phyloP scores from a whole-genome alignment of 176 grass and related monocot genomes.

The Raddia guianensis region DNA sequence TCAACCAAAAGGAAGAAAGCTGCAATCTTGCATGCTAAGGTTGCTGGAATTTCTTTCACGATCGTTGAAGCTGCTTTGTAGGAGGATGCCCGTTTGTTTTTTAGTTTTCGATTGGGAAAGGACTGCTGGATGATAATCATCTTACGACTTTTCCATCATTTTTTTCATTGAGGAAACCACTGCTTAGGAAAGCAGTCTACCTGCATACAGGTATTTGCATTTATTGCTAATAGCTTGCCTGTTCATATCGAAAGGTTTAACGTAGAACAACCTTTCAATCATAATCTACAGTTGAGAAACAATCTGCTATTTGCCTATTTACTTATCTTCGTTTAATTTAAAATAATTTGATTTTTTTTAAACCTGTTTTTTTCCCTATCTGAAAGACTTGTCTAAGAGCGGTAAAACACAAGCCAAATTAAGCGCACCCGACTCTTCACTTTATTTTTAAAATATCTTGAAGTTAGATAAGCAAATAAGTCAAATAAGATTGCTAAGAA shows the following conservation, averaged over 20 bases:
- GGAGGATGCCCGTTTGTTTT: not conserved
- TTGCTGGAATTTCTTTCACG: constrained; percentile 24
- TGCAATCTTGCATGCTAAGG: constrained; percentile 33
- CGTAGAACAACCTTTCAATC: not conserved
- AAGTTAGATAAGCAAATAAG: no score
- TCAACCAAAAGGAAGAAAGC: constrained; percentile 27
- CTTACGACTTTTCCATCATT: not conserved
- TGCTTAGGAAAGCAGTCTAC: constrained; percentile 2
- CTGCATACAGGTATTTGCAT: not conserved
- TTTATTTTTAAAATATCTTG: no score
- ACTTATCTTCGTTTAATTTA: no score
- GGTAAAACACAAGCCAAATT: no score
- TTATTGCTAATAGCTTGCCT: not conserved
- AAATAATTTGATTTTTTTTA: no score
- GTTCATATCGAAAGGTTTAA: constrained; percentile 7
- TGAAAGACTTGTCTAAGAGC: no score
- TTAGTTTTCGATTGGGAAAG: constrained; percentile 1
- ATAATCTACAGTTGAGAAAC: not conserved
- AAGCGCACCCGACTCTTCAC: no score
- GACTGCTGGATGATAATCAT: constrained; percentile 1
- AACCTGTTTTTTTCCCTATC: no score
- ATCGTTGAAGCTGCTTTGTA: constrained; percentile 10
- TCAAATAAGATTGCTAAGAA: not conserved
- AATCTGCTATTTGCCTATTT: not conserved
- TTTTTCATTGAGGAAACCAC: not conserved